phyloP scores from a whole-genome alignment of 2,329 filamentous ascomycete genomes.

The Beauveria pseudobassiana region DNA sequence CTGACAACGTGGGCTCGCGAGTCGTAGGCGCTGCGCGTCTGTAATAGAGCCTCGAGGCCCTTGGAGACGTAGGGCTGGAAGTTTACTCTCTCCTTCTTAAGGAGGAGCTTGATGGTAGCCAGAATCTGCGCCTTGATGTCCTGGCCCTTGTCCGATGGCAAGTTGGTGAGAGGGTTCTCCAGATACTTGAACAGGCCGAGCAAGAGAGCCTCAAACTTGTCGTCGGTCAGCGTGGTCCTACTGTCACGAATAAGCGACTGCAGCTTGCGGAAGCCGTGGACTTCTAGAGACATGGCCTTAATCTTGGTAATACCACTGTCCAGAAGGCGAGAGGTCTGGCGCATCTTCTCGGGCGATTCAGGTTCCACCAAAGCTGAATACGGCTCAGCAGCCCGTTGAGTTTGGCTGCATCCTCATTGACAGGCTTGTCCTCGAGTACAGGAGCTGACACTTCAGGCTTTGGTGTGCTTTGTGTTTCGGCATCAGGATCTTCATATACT shows the following conservation, averaged over 20 bases:
- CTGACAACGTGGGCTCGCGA: conserved; percentile 63
- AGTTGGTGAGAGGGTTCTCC: conserved; percentile 48
- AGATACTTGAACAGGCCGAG: conserved; percentile 65
- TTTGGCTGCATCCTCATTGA: conserved; percentile 46
- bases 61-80: conserved; percentile 62
- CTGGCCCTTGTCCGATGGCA: conserved; percentile 56
- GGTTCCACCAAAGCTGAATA: conserved; percentile 16
- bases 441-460: conserved; percentile 38
- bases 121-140: conserved; percentile 70
- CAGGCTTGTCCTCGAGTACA: conserved; percentile 51
- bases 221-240: conserved; percentile 54
- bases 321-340: conserved; percentile 55
- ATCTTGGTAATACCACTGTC: conserved; percentile 70
- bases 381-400: conserved; percentile 22
- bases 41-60: conserved; percentile 59
- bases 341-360: conserved; percentile 43
- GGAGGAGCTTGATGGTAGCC: conserved; percentile 64
- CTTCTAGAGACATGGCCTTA: conserved; percentile 63
- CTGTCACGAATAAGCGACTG: conserved; percentile 66
- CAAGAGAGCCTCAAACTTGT: conserved; percentile 62
- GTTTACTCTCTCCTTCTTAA: conserved; percentile 57
- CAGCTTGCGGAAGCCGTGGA: conserved; percentile 72
- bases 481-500: conserved; percentile 58
- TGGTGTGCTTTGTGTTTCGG: conserved; percentile 38
- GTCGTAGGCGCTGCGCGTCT: conserved; percentile 59